Conservation (phyloP, 83 land plant genomes). For the Isoetes engelmannii region DNA sequence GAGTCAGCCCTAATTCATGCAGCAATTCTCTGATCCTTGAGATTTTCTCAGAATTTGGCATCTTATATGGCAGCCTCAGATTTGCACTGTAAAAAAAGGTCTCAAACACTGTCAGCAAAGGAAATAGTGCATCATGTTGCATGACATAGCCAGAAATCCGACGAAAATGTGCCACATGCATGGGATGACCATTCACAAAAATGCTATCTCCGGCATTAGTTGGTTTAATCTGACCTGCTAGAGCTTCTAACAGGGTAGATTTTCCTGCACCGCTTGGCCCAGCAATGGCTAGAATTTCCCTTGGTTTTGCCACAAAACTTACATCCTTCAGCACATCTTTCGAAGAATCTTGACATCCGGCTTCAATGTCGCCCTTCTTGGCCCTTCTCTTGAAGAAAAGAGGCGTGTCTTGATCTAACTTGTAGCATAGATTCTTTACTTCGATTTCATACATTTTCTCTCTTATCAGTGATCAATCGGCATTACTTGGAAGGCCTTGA, state of each 20-base stretch:
- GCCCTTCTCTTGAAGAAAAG: background rate
- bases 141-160: conserved; percentile 35
- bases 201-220: conserved; percentile 33
- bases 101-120: conserved; percentile 24
- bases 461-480: conserved; percentile 11
- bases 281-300: conserved; percentile 75
- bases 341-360: background rate
- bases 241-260: conserved; percentile 61
- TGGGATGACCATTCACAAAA: conserved; percentile 54
- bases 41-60: conserved; percentile 21
- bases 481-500: conserved; percentile 21
- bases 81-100: conserved; percentile 19
- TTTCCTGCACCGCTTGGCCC: conserved; percentile 97
- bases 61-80: conserved; percentile 15
- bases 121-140: conserved; percentile 32
- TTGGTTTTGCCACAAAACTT: conserved; percentile 54
- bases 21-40: conserved; percentile 41
- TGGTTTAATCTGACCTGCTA: conserved; percentile 48
- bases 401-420: no score
- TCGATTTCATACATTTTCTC: conserved; percentile 37
- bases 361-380: background rate
- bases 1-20: conserved; percentile 54
- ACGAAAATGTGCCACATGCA: conserved; percentile 41
- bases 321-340: conserved; percentile 37
- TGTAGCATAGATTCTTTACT: conserved; percentile 47